Base-by-base conservation (phyloP, 202 grass and related monocot species). In the Carex arenaria region DNA sequence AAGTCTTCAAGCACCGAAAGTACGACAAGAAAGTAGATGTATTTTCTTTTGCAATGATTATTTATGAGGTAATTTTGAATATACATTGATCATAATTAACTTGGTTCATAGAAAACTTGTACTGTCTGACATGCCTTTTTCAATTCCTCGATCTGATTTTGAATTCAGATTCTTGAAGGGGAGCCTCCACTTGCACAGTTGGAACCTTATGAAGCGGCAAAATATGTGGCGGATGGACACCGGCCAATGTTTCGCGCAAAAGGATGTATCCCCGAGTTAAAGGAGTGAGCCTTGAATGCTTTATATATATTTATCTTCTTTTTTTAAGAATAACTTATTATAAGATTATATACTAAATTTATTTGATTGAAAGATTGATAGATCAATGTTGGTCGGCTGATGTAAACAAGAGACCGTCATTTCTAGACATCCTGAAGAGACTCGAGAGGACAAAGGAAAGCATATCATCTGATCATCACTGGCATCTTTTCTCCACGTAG, bases 21-120 rank as follows among this genome's bases (percentile, higher is more conserved):
- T 99, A 99, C 20, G 96, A 99, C 78, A 99, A 96, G 87, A 99
- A 99, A 94, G 93, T 99, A 38, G 93, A 99, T 85, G 85, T 99
- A 32, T 99, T 96, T 83, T 99, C 96, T 85, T 99, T 99, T 88
- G 93, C 89, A 67, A 99, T 99, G 96, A 99, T 99, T 75, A 80
- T 99, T 4, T 96, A 96, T 53, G 91, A 99, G 96, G 96, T 99
- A 94, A 60, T 59, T 86, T 79, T 80, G 52, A 69, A 67, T 86
- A 84, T 65, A 31, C 17, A 28, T 83, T 83, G 61, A 89, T 28
- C 23, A 72, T 52, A 84, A 88, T 7, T 52, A 81, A 88, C 13
- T 10, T 76, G 61, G 13, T 79, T 83, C 1, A 15, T n/a, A 72
- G 19, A 36, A 83, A 68, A 73, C 1, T 72, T 62, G 7, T 88